Base-by-base conservation (phyloP, 2,329 filamentous ascomycete genomes). In the Monilinia fructigena region DNA sequence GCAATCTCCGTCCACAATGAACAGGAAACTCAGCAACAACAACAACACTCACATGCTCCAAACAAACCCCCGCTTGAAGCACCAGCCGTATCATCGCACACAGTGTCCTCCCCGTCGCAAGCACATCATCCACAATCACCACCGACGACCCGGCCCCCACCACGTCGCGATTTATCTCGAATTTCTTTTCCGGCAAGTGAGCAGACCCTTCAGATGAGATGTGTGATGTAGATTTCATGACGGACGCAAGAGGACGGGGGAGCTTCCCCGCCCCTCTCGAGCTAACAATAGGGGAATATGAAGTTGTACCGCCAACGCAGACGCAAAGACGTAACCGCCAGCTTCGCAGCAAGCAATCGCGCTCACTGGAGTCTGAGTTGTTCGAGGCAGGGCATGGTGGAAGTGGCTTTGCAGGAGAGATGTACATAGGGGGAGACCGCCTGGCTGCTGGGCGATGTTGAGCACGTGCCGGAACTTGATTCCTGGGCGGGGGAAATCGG, bases 391-490 rank as follows among this genome's bases (percentile, higher is more conserved):
- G 68, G 81, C 74, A 31, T 79, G 79, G 0, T 63, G 53, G 69
- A 84, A 84, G 63, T 80, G 79, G 4, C 69, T 69, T 73, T 79
- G 74, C 10, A 88, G 73, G 47, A 89, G 76, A 70, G 79, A 80
- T 1, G 79, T 79, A 75, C 83, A 86, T 7, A 87, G 72, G 6
- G 69, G 58, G 35, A 88, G 73, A 31, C 55, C 55, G n/a, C 55
- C 55, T 5, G 26, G 26, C 11, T 59, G 26, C 12, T 59, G 55
- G 42, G 40, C n/a, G 3, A 59, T 59, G 40, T 47, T 42, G 31
- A 59, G 82, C 1, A 89, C 80, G 67, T 89, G 84, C 59, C 81
- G 84, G 73, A 88, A 89, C 4, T 81, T 72, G 70, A 87, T 81
- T 23, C 78, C 81, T 0, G 67, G 74, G 4, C 76, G 76, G 70